Conservation (phyloP, 345 rosid species). For the Combretum micranthum region DNA sequence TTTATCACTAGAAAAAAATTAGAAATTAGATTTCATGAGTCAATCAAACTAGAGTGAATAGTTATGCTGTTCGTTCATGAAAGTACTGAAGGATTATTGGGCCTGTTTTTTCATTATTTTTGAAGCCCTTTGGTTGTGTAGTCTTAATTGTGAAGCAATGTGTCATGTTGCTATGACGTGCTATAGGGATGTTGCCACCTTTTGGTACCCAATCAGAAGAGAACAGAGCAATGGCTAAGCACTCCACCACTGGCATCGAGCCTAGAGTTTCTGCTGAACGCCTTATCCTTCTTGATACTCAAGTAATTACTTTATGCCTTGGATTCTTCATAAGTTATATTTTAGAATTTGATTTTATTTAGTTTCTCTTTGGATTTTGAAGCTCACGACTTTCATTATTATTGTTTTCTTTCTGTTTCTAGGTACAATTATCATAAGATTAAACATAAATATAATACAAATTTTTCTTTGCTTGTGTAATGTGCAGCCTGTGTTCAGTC, state of each 20-base stretch:
- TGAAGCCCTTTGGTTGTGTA: too few relatives aligned
- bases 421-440: neutral
- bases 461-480: constrained; percentile 5
- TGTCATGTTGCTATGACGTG: neutral
- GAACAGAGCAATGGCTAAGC: constrained; percentile 54
- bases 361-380: too few relatives aligned
- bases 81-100: too few relatives aligned
- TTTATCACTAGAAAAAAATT: neutral
- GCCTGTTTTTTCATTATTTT: too few relatives aligned
- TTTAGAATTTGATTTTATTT: neutral
- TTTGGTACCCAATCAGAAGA: constrained; percentile 60
- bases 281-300: constrained; percentile 72
- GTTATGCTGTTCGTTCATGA: too few relatives aligned
- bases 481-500: constrained; percentile 72
- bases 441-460: neutral
- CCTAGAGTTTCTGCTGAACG: constrained; percentile 76
- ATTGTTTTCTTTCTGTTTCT: neutral
- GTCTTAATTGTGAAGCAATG: too few relatives aligned
- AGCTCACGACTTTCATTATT: neutral
- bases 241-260: constrained; percentile 68
- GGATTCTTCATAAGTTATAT: neutral
- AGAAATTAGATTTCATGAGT: too few relatives aligned
- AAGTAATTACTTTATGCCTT: constrained; percentile 30
- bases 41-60: too few relatives aligned
- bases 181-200: constrained; percentile 74